These are phyloP conservation scores for Malassezia arunalokei DNA, from an alignment of 1,284 basidiomycete species.

Conservation along the genomic window DNA sequence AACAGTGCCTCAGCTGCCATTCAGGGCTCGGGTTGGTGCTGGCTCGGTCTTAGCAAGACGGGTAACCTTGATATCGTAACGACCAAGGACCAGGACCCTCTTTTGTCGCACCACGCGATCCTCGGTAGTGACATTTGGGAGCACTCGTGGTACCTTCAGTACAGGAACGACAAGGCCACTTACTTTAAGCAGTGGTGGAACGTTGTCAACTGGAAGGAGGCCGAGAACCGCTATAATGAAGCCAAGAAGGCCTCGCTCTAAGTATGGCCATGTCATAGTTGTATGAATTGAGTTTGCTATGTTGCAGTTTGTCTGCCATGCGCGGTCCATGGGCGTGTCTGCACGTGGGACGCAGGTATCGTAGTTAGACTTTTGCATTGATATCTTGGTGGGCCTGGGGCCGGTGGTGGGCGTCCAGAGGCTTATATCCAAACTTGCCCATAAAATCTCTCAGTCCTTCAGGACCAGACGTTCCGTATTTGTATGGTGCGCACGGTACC, in stretches of 20 bases:
- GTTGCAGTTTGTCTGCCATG: neutral
- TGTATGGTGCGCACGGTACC: slow-evolving; percentile 36
- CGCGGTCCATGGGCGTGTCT: neutral
- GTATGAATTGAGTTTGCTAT: too few species aligned
- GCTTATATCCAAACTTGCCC: slow-evolving; percentile 23
- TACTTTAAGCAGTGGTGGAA: slow-evolving; percentile 20
- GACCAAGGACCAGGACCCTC: slow-evolving; percentile 91
- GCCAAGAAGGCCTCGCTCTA: slow-evolving; percentile 16
- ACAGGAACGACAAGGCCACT: slow-evolving; percentile 30
- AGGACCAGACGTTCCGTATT: slow-evolving; percentile 39
- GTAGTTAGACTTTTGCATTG: neutral
- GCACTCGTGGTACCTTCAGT: slow-evolving; percentile 53
- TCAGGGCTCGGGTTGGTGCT: slow-evolving; percentile 96
- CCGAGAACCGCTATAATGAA: slow-evolving; percentile 14
- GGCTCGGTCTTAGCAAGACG: slow-evolving; percentile 53
- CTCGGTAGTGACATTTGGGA: slow-evolving; percentile 97
- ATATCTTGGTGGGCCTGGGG: neutral
- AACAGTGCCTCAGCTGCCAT: slow-evolving; percentile 81
- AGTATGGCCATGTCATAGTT: neutral
- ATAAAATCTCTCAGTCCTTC: slow-evolving; percentile 37
- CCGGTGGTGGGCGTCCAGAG: slow-evolving; percentile 15
- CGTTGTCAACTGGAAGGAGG: slow-evolving; percentile 18
- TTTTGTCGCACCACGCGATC: slow-evolving; percentile 72
- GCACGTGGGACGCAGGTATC: neutral
- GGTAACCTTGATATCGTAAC: slow-evolving; percentile 66